These are phyloP conservation scores for Drechmeria coniospora DNA, from an alignment of 2,329 filamentous ascomycete species.

Conservation along the genomic window DNA sequence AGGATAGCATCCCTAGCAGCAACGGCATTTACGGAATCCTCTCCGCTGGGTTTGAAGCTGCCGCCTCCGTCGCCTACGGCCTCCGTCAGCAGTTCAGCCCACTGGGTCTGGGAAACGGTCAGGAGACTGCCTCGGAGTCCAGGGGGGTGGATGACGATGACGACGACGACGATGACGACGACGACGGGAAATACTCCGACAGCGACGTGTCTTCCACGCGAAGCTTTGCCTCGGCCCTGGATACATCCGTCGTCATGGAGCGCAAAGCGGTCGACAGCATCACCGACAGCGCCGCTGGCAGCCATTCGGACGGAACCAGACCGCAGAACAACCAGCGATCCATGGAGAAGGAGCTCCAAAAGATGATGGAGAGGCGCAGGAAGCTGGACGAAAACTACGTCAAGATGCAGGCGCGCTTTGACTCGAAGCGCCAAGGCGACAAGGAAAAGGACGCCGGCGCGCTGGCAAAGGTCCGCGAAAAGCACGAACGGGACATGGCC, in stretches of 20 bases:
- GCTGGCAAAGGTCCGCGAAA: slow-evolving; percentile 43
- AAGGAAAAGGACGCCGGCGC: slow-evolving; percentile 33
- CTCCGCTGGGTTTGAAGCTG: slow-evolving; percentile 33
- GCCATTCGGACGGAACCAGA: slow-evolving; percentile 24
- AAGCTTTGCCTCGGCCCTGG: slow-evolving; percentile 36
- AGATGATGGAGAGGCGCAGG: slow-evolving; percentile 42
- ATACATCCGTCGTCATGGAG: no score
- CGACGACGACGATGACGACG: slow-evolving; percentile 14
- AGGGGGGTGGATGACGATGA: slow-evolving; percentile 10
- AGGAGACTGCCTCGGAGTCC: slow-evolving; percentile 11
- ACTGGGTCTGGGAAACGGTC: slow-evolving; percentile 11
- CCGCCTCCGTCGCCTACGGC: slow-evolving; percentile 27
- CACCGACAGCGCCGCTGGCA: slow-evolving; percentile 11
- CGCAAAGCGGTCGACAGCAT: slow-evolving; percentile 13
- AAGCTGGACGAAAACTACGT: slow-evolving; percentile 48
- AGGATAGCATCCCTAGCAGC: slow-evolving; percentile 20
- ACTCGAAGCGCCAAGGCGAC: slow-evolving; percentile 29
- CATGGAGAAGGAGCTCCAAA: slow-evolving; percentile 47
- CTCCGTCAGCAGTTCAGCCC: slow-evolving; percentile 15
- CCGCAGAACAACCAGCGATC: slow-evolving; percentile 11
- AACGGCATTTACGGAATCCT: slow-evolving; percentile 42
- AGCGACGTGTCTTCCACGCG: slow-evolving; percentile 31
- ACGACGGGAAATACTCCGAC: slow-evolving; percentile 11
- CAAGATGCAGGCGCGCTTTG: slow-evolving; percentile 34
- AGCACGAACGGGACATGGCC: slow-evolving; percentile 45